A percentile compares a stretch with the other conserved stretches of the same genome.
Evolutionary conservation across 768 basidiomycete genomes (phyloP).

Genomic region (Tulasnella sp.): DNA sequence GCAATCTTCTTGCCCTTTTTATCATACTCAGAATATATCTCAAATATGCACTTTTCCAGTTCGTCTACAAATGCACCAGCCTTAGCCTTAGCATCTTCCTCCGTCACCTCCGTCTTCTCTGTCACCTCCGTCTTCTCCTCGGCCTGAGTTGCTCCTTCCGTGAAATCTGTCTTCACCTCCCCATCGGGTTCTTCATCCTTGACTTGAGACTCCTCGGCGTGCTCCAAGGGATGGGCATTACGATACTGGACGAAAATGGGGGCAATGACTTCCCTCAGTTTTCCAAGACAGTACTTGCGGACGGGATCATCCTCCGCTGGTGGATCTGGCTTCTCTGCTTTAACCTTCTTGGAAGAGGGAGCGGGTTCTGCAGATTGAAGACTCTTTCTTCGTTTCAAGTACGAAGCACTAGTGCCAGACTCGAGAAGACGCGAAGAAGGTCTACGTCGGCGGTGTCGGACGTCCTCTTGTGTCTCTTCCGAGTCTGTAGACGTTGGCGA

Average conservation of each 20-base stretch:
- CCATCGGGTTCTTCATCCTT: conserved; percentile 20
- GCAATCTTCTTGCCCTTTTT: conserved; percentile 50
- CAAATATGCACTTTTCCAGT: conserved; percentile 65
- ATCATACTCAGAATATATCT: conserved; percentile 64
- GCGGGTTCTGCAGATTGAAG: conserved; percentile 24
- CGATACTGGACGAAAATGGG: conserved; percentile 55
- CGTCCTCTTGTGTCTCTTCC: no score
- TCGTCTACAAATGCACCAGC: conserved; percentile 37
- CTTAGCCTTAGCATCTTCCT: conserved; percentile 41
- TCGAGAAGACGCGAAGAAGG: neutral
- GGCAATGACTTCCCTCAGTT: conserved; percentile 57
- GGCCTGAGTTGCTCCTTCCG: conserved; percentile 27
- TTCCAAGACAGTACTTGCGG: conserved; percentile 67
- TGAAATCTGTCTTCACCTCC: conserved; percentile 28
- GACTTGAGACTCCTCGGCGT: conserved; percentile 24
- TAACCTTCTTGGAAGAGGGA: conserved; percentile 34
- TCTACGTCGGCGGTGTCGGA: neutral
- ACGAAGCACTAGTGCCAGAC: conserved; percentile 20
- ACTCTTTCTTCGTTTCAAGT: conserved; percentile 27
- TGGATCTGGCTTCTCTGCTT: conserved; percentile 25
- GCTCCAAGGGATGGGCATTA: conserved; percentile 33
- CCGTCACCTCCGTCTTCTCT: conserved; percentile 20
- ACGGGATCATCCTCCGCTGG: conserved; percentile 48
- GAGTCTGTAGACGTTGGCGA: no score
- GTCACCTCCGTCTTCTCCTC: conserved; percentile 51